Conservation (phyloP, 2,329 filamentous ascomycete species). For the Apiospora marii region DNA sequence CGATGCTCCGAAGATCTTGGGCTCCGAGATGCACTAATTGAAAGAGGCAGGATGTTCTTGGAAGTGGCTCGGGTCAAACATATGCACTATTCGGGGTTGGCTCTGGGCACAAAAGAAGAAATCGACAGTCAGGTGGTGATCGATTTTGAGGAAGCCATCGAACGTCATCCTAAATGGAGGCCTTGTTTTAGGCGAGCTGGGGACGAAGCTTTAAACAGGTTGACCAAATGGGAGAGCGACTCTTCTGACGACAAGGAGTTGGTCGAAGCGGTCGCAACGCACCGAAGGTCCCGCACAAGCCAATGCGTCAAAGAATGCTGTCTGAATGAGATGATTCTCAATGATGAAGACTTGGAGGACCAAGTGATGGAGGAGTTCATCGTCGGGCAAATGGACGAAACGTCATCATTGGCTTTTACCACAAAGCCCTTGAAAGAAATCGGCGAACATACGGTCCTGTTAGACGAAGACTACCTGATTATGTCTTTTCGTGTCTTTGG, state of each 20-base stretch:
- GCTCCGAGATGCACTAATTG: background rate
- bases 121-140: conserved; percentile 20
- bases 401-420: background rate
- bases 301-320: background rate
- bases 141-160: background rate
- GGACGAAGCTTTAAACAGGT: background rate
- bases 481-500: background rate
- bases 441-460: background rate
- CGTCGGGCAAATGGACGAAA: background rate
- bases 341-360: background rate
- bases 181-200: background rate
- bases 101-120: background rate
- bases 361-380: background rate
- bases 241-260: no score
- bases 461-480: background rate
- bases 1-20: background rate
- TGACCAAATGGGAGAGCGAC: no score
- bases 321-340: background rate
- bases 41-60: no score
- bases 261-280: no score
- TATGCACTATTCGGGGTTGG: background rate
- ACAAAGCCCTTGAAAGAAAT: background rate
- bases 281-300: no score
- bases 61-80: no score
- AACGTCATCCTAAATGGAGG: background rate